Conservation (phyloP, 768 basidiomycete species). For the Suillus tomentosus region DNA sequence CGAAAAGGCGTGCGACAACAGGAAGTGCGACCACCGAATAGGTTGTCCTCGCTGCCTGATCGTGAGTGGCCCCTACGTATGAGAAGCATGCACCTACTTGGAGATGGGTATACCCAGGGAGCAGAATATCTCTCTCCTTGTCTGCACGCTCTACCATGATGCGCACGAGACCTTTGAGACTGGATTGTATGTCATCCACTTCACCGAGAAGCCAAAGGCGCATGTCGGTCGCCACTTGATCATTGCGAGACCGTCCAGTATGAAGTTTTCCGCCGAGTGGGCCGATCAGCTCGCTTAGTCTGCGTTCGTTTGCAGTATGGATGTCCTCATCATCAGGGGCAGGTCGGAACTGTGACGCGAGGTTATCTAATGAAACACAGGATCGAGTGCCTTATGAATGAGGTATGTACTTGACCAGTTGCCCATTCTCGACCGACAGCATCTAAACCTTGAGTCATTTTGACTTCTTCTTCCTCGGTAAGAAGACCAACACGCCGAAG, state of each 20-base stretch:
- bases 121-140: conserved; percentile 84
- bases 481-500: conserved; percentile 81
- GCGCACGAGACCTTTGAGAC: conserved; percentile 75
- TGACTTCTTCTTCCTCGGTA: conserved; percentile 69
- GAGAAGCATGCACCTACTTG: conserved; percentile 57
- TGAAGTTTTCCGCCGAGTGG: conserved; percentile 93
- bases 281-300: conserved; percentile 91
- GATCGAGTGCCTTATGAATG: background rate
- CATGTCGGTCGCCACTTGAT: conserved; percentile 99
- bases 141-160: conserved; percentile 94
- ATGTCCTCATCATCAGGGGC: conserved; percentile 97
- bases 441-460: conserved; percentile 73
- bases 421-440: conserved; percentile 87
- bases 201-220: conserved; percentile 91
- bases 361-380: background rate
- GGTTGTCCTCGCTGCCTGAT: conserved; percentile 88
- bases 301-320: conserved; percentile 96
- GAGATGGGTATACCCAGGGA: conserved; percentile 97
- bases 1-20: conserved; percentile 93
- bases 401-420: conserved; percentile 60
- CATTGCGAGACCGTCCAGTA: conserved; percentile 95
- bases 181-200: conserved; percentile 61
- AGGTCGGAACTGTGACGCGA: conserved; percentile 59
- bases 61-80: background rate
- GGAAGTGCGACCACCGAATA: conserved; percentile 96